Evolutionary conservation across 176 grass and related monocot genomes (phyloP), one percentile per base, ranked within the genome.

Genomic region (Carex scoparia): DNA sequence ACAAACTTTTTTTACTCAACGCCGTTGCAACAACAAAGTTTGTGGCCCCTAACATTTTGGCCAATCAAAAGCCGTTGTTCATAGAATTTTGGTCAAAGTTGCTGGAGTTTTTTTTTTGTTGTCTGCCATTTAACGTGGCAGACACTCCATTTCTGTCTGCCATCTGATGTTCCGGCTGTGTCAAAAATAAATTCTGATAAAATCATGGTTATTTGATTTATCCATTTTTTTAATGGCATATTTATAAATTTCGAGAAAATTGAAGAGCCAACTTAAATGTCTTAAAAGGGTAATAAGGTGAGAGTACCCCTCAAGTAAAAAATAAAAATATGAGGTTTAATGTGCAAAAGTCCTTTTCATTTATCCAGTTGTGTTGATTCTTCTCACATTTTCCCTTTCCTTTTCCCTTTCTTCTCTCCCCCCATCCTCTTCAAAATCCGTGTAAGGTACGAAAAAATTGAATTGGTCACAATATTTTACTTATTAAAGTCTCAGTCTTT

Each of bases 261-360:
- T 70, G 68, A 10, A 15, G 7, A 13, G 23, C 46, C 46, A 51
- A 76, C 46, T 76, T 27, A 49, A 49, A 23, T 67, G 7, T 67
- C 12, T 4, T 4, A 6, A 35, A 67, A 9, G 31, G 31, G 28
- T 0, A 7, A 74, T 51, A 77, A 77, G 55, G 4, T 7, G 11
- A 31, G 3, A 9, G 13, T 3, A 28, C 27, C 6, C 18, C 0
- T 46, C 5, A 56, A 56, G 5, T 13, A 4, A 57, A 64, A 44
- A 81, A 44, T 9, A 14, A 60, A 54, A 53, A 10, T 69, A 53
- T 18, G 4, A 67, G 63, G 81, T 31, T 10, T 53, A 1, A 69
- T 67, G 19, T 69, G 42, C 63, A 83, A 83, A 83, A 83, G 63
- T 83, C 62, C 2, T 30, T 55, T 55, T 48, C 13, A 65, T 65